Conservation (phyloP, 495 filamentous ascomycete species). For the Penicillium alfredii region DNA sequence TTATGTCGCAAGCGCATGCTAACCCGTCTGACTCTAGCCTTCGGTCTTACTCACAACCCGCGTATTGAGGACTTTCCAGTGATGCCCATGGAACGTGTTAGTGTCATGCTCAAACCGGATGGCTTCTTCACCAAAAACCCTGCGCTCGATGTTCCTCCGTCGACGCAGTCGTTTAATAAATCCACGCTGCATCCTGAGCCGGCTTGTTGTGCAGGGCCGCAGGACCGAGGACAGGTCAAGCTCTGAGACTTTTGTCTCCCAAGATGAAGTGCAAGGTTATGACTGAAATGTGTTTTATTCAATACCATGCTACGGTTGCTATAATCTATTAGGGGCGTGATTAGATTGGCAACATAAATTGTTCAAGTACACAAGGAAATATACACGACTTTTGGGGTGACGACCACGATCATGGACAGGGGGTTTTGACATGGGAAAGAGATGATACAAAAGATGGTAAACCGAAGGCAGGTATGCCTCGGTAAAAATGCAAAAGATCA, state of each 20-base stretch:
- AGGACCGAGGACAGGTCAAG: constrained; percentile 29
- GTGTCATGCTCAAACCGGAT: constrained; percentile 59
- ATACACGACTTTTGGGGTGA: no score
- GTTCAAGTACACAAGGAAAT: no score
- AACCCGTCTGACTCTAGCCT: constrained; percentile 29
- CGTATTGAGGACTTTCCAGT: constrained; percentile 60
- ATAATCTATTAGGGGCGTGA: no score
- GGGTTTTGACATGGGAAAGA: no score
- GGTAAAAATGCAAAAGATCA: no score
- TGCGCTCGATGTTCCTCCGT: constrained; percentile 58
- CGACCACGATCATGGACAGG: no score
- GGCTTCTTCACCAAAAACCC: constrained; percentile 76
- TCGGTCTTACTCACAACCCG: constrained; percentile 57
- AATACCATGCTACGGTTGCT: no score
- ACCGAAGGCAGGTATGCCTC: no score
- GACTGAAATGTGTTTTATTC: background rate
- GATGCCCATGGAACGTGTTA: constrained; percentile 50
- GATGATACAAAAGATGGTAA: no score
- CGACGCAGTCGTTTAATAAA: constrained; percentile 33
- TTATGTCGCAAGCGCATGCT: background rate
- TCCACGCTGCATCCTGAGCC: constrained; percentile 35
- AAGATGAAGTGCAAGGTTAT: no score
- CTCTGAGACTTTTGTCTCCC: no score
- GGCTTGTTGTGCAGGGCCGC: constrained; percentile 24
- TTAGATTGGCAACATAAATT: no score